These are phyloP conservation scores for Ganoderma multipileum DNA, from an alignment of 1,284 basidiomycete species.

Conservation along the genomic window DNA sequence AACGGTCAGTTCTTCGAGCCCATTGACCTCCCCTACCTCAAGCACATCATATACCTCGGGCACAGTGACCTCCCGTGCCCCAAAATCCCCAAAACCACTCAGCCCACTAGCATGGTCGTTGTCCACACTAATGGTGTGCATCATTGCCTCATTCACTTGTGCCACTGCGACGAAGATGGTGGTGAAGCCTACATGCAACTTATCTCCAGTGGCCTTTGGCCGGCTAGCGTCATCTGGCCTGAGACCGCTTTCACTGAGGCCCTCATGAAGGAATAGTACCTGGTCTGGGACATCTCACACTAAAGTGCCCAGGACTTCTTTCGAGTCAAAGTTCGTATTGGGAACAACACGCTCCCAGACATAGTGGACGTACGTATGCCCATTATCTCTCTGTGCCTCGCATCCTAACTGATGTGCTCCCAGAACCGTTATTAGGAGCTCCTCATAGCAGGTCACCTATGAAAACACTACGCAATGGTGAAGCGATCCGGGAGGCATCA, in stretches of 20 bases:
- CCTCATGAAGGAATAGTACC: not conserved
- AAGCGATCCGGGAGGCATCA: not conserved
- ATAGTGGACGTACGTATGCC: not conserved
- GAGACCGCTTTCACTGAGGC: not conserved
- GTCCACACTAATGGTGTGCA: not conserved
- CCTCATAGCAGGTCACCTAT: not conserved
- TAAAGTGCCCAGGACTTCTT: not conserved
- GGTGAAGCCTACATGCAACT: not conserved
- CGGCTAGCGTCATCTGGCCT: not conserved
- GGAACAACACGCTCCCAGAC: not conserved
- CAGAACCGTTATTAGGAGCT: not conserved
- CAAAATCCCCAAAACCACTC: not conserved
- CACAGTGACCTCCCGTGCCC: not conserved
- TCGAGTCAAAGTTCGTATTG: not conserved
- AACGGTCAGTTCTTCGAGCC: not conserved
- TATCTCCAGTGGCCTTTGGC: not conserved
- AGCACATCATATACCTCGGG: not conserved
- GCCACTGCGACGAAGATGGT: not conserved
- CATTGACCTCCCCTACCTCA: not conserved
- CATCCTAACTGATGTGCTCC: not conserved
- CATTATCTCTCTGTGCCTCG: too few species aligned
- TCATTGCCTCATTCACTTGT: not conserved
- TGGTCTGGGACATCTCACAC: not conserved
- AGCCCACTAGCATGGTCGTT: not conserved
- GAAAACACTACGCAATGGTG: not conserved